Evolutionary conservation across 345 rosid genomes (phyloP).

Genomic region (Eucalyptus cloeziana): DNA sequence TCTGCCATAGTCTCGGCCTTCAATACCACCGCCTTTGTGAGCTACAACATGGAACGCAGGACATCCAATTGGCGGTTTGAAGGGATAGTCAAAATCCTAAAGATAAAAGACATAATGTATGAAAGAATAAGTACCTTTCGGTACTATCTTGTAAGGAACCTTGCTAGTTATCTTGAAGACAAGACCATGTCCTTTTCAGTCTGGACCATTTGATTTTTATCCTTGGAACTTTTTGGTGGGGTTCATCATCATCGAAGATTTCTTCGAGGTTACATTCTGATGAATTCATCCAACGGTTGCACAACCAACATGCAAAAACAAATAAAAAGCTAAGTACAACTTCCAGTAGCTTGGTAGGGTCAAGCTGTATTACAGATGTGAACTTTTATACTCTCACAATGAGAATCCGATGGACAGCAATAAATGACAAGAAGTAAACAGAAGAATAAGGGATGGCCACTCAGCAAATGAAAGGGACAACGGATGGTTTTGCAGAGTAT

Average conservation of each 20-base stretch:
- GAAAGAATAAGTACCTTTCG: background rate
- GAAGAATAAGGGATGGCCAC: background rate
- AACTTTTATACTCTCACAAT: background rate
- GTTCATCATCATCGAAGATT: slow-evolving; percentile 65
- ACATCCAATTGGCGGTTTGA: background rate
- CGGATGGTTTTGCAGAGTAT: background rate
- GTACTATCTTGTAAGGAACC: slow-evolving; percentile 75
- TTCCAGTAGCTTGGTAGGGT: background rate
- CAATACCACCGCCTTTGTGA: slow-evolving; percentile 62
- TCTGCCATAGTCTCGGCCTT: slow-evolving; percentile 86
- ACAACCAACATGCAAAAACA: too few species aligned
- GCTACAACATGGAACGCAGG: slow-evolving; percentile 35
- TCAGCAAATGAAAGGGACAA: background rate
- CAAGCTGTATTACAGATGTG: background rate
- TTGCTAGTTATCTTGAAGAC: slow-evolving; percentile 77
- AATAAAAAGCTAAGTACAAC: too few species aligned
- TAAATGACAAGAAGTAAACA: background rate
- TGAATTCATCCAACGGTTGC: background rate
- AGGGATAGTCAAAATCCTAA: background rate
- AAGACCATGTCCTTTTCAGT: slow-evolving; percentile 20
- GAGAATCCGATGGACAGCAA: background rate
- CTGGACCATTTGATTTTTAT: slow-evolving; percentile 74
- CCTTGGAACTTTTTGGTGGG: slow-evolving; percentile 65
- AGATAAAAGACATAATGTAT: background rate
- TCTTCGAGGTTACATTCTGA: slow-evolving; percentile 68